Conservation (phyloP, 371 early-diverging fungal species). For the Mortierella sp. region DNA sequence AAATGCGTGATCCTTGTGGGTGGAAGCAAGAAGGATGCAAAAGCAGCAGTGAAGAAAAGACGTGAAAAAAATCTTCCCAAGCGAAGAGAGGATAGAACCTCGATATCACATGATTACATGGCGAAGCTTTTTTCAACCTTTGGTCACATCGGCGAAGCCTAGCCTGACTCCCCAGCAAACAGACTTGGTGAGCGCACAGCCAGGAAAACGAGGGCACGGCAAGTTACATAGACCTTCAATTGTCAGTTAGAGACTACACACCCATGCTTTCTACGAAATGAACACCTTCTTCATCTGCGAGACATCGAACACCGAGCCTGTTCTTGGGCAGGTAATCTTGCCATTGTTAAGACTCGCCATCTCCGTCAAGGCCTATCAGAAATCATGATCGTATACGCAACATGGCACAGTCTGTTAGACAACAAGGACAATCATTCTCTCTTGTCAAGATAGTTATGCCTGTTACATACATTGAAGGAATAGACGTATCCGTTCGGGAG, state of each 20-base stretch:
- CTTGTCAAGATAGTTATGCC: not conserved
- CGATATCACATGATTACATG: no score
- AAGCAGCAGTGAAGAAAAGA: constrained; percentile 8
- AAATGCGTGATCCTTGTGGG: constrained; percentile 25
- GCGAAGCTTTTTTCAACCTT: no score
- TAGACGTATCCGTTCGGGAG: constrained; percentile 96
- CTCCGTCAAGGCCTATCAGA: constrained; percentile 76
- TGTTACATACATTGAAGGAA: constrained; percentile 66
- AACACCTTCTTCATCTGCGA: constrained; percentile 86
- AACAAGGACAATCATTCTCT: not conserved
- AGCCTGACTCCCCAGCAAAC: no score
- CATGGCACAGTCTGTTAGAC: no score
- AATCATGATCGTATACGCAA: not conserved
- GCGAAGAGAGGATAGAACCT: no score
- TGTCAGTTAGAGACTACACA: not conserved
- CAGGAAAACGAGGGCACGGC: not conserved
- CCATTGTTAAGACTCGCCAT: constrained; percentile 83
- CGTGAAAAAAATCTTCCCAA: not conserved
- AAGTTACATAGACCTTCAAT: not conserved
- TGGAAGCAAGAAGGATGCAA: constrained; percentile 12
- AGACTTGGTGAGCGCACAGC: not conserved
- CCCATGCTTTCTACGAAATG: constrained; percentile 64
- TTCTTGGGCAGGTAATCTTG: constrained; percentile 84
- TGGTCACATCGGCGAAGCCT: no score
- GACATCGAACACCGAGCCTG: constrained; percentile 69